Evolutionary conservation across 441 rosid species (phyloP).

Genomic region (Biscutella laevigata): DNA sequence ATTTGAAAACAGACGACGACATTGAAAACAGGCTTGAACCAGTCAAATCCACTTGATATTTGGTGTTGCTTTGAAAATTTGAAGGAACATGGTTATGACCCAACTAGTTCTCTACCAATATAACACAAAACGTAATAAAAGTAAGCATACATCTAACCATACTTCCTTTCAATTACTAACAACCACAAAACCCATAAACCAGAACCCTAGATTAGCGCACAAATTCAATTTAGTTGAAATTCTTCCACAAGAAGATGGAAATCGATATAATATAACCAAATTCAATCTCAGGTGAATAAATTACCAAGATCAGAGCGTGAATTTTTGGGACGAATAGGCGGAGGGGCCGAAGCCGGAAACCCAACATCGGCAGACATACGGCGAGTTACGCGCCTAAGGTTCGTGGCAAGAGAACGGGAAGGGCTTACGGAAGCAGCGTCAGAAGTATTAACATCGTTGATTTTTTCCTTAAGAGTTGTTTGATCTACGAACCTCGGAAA

Average conservation of each 20-base stretch:
- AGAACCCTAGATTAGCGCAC: slow-evolving; percentile 22
- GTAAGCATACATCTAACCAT: background rate
- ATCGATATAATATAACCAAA: background rate
- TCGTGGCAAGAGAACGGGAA: too few relatives aligned
- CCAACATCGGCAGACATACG: slow-evolving; percentile 25
- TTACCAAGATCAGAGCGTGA: slow-evolving; percentile 11
- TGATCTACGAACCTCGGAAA: too few relatives aligned
- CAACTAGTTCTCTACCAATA: background rate
- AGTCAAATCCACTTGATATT: background rate
- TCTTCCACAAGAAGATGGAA: background rate
- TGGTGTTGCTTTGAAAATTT: background rate
- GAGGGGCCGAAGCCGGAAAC: slow-evolving; percentile 18
- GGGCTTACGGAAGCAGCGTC: too few relatives aligned
- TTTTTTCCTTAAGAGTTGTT: too few relatives aligned
- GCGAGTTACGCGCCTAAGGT: slow-evolving; percentile 2
- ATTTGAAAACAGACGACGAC: background rate
- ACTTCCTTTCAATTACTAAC: background rate
- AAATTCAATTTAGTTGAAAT: slow-evolving; percentile 5
- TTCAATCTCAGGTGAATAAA: background rate
- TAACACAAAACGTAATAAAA: background rate
- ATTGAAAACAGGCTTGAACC: background rate
- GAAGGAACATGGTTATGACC: background rate
- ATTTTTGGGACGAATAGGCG: slow-evolving; percentile 13
- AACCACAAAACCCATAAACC: background rate
- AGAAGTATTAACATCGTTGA: too few relatives aligned